phyloP scores from a whole-genome alignment of 1,284 basidiomycete species.

The Heliocybe sulcata region DNA sequence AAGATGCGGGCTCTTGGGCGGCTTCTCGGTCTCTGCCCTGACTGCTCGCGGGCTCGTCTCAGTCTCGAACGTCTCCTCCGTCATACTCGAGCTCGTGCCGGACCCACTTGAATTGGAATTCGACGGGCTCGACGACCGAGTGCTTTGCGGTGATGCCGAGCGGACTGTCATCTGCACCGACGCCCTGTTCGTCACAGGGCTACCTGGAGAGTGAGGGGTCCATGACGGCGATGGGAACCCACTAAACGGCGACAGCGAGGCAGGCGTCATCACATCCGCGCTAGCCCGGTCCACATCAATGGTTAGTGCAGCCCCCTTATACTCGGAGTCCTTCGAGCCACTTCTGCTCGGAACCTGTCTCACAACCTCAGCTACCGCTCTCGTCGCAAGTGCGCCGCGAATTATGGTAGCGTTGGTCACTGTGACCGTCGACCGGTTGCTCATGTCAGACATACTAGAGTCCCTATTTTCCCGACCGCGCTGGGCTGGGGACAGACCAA shows the following conservation, averaged over 20 bases:
- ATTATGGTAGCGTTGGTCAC: slow-evolving; percentile 24
- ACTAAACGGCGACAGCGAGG: neutral
- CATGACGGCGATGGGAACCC: neutral
- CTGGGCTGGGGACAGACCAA: neutral
- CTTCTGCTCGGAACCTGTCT: neutral
- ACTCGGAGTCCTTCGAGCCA: neutral
- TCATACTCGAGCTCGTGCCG: neutral
- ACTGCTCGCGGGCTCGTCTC: slow-evolving; percentile 3
- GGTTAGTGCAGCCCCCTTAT: neutral
- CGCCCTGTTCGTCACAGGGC: neutral
- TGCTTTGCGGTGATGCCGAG: neutral
- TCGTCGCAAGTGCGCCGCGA: neutral
- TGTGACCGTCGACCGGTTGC: slow-evolving; percentile 26
- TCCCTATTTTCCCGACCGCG: slow-evolving; percentile 30
- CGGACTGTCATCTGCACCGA: neutral
- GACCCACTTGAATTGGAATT: neutral
- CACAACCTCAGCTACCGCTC: neutral
- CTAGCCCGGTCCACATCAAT: neutral
- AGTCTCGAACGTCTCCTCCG: slow-evolving; percentile 2
- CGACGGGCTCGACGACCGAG: neutral
- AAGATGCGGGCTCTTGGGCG: slow-evolving; percentile 10
- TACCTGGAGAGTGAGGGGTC: neutral
- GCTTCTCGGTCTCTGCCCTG: slow-evolving; percentile 9
- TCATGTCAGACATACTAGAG: slow-evolving; percentile 33
- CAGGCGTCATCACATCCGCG: neutral